Evolutionary conservation across 108 stramenopile genomes (phyloP), one percentile per base, ranked within the genome.

Genomic region (Cyclotella sp.): DNA sequence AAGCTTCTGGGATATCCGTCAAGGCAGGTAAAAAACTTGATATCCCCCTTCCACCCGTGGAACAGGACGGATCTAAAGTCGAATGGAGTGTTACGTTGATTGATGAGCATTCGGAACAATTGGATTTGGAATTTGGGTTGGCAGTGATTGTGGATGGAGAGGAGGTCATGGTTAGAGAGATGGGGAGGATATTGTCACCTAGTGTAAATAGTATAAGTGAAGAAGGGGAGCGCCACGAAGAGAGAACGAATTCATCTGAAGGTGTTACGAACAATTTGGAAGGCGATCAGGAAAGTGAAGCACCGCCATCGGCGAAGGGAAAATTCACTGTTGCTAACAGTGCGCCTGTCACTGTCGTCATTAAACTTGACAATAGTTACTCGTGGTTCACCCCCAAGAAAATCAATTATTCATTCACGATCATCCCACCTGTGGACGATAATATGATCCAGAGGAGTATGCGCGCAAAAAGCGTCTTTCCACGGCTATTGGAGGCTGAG

Each of bases 301-400:
- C 49, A 70, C 4, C 44, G 0, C 16, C 57, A 21, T 73, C 72
- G 1, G 79, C 79, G 3, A 80, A 74, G 41, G 79, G 79, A 19
- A 80, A 73, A 73, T 80, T 80, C 66, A 80, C 79, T 30, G 79
- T 80, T 13, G 68, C 78, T 16, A 73, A 69, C 58, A 69, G 72
- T 22, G 68, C 79, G 0, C 79, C 79, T 10, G 79, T 80, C 6
- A 73, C 59, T n/a, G 52, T 80, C 67, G 42, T 80, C 1, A 63
- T 80, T 29, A 69, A 74, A 63, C 28, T 80, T 19, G 79, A 80
- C 62, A 80, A 80, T 69, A 45, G 40, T 29, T 73, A 72, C 57
- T 68, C 72, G 21, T 80, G 79, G 79, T 67, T 80, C 16, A 73
- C 65, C 15, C 72, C 79, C 1, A 80, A 80, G 67, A 68, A 46